Percentiles rank a stretch among this genome's conserved stretches.
Conservation (phyloP, 2,329 filamentous ascomycete species). For the Claviceps arundinis region DNA sequence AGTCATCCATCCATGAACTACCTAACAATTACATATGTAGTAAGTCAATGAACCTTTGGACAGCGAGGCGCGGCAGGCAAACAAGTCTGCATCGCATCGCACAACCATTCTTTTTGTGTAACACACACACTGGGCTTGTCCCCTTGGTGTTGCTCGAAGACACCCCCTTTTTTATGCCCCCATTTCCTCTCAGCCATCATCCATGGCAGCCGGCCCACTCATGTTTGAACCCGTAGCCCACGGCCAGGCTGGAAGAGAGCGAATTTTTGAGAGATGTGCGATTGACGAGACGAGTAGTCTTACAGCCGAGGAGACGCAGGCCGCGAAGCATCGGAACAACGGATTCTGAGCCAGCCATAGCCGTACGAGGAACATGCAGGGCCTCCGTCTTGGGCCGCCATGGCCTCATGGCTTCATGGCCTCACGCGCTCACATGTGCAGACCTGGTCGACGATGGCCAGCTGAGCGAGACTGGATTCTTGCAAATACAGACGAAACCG, state of each 20-base stretch:
- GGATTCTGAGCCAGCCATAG: not conserved
- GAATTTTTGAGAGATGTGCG: not conserved
- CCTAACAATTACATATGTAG: too few relatives aligned
- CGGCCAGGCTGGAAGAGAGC: not conserved
- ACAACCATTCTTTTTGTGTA: not conserved
- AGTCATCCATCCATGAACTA: conserved; percentile 2
- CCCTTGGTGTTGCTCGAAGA: not conserved
- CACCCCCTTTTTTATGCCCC: not conserved
- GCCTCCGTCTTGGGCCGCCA: not conserved
- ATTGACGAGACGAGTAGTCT: not conserved
- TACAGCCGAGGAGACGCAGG: not conserved
- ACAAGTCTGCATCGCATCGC: not conserved
- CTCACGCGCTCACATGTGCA: not conserved
- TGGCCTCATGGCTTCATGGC: not conserved
- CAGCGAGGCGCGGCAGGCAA: not conserved
- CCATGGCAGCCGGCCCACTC: not conserved
- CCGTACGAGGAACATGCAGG: not conserved
- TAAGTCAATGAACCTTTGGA: not conserved
- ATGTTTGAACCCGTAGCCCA: not conserved
- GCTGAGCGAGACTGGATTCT: not conserved
- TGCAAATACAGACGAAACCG: not conserved
- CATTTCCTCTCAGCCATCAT: not conserved
- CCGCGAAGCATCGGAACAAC: not conserved
- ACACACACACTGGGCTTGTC: not conserved
- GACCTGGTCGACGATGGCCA: not conserved